phyloP scores from a whole-genome alignment of 164 flowering plant genomes.

The Aristolochia californica region DNA sequence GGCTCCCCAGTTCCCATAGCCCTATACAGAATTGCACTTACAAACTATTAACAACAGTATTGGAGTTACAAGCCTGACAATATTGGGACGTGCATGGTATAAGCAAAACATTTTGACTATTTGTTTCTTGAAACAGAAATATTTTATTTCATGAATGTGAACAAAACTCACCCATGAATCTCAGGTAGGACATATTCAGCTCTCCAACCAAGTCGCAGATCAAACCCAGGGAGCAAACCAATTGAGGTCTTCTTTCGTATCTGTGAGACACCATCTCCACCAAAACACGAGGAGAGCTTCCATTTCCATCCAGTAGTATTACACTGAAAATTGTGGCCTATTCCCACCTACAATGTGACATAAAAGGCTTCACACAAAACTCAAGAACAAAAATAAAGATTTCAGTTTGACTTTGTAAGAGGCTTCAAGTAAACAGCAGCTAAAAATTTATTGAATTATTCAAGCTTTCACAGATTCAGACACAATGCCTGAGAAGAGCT shows the following conservation, averaged over 20 bases:
- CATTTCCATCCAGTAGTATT: slow-evolving; percentile 90
- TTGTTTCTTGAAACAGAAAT: neutral
- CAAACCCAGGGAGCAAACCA: slow-evolving; percentile 69
- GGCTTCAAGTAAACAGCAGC: no score
- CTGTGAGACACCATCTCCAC: slow-evolving; percentile 83
- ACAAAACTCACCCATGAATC: slow-evolving; percentile 59
- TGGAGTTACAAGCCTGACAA: neutral
- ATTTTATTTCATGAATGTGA: neutral
- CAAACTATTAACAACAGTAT: neutral
- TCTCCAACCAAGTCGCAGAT: slow-evolving; percentile 81
- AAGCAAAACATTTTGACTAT: no score
- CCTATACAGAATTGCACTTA: slow-evolving; percentile 22
- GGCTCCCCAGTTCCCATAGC: slow-evolving; percentile 73
- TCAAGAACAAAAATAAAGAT: neutral
- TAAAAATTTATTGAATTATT: neutral
- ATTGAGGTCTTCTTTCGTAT: slow-evolving; percentile 72
- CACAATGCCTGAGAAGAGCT: neutral
- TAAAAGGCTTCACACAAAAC: neutral
- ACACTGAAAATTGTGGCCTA: slow-evolving; percentile 72
- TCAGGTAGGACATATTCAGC: slow-evolving; percentile 93
- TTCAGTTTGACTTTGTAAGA: neutral
- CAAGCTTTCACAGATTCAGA: neutral
- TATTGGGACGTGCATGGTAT: no score
- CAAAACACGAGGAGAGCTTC: slow-evolving; percentile 78
- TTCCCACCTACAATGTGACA: slow-evolving; percentile 50